Evolutionary conservation across 148 eudicot species (phyloP).

Genomic region (Fagopyrum esculentum): DNA sequence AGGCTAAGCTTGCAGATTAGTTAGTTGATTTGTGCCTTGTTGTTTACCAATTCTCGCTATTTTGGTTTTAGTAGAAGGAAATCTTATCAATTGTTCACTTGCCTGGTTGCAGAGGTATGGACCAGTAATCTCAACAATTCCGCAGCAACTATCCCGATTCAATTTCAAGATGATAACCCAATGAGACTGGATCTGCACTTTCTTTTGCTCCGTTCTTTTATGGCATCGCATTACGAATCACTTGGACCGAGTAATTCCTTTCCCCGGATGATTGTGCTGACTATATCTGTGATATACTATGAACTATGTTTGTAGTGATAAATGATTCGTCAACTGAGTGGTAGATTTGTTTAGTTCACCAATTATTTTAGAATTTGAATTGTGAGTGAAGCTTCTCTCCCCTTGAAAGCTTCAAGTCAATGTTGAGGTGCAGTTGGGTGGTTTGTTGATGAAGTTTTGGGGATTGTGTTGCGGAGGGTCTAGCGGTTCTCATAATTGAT

Average conservation of each 20-base stretch:
- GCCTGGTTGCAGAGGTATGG: constrained; percentile 81
- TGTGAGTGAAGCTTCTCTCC: too few species aligned
- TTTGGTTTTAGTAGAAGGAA: background rate
- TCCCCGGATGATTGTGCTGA: background rate
- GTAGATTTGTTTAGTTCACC: background rate
- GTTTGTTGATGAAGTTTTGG: too few species aligned
- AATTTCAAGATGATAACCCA: constrained; percentile 87
- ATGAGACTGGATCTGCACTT: constrained; percentile 17
- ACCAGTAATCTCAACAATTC: constrained; percentile 91
- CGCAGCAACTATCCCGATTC: constrained; percentile 91
- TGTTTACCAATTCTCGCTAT: background rate
- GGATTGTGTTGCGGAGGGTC: too few species aligned
- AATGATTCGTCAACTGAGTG: background rate
- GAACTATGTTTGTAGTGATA: background rate
- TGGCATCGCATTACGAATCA: background rate
- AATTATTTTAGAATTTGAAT: background rate
- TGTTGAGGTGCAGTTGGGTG: too few species aligned
- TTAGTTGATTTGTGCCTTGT: background rate
- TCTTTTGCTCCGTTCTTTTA: background rate
- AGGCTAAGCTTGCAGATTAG: too few species aligned
- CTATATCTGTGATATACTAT: background rate
- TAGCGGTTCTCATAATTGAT: too few species aligned
- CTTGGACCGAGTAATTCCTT: background rate
- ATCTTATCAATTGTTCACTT: constrained; percentile 12
- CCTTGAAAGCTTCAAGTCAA: too few species aligned